Base-by-base conservation (phyloP, 192 early-diverging fungal species). In the Funneliformis mosseae region DNA sequence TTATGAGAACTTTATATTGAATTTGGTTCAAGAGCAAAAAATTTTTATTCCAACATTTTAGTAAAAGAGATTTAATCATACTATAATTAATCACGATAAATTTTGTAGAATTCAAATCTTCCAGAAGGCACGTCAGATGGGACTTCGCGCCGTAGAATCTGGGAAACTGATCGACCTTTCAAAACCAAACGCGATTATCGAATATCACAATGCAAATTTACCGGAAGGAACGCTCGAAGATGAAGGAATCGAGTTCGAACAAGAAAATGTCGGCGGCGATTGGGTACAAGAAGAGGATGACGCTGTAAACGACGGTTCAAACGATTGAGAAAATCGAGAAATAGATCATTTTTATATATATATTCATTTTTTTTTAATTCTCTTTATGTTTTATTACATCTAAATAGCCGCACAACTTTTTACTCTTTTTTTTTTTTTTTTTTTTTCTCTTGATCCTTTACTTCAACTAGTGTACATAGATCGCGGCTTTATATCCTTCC, bases 141-240 rank as follows among this genome's bases (percentile, higher is more conserved):
- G 76, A 46, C 76, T 77, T 77, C 76, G 76, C 18, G 76, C 76
- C 8, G 76, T 77, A 10, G 74, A 76, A 76, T 76, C 74, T 18
- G 74, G 74, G 10, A 59, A 59, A 76, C 23, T 76, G n/a, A 76
- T 76, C n/a, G 74, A 76, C n/a, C 45, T 59, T 18, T 48, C 59
- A 38, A 76, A 76, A 62, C 59, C 74, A 41, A 74, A 74, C 27
- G 27, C 73, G 18, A 70, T 70, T 9, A 70, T 70, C 18, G 68
- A 70, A 10, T 70, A 70, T 70, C 28, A 70, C 9, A 70, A 70
- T 70, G 28, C 41, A 11, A 12, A 23, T 5, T 12, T 66, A 42
- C n/a, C 41, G n/a, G 68, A 21, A 10, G 68, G n/a, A 28, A 28
- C 11, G 8, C 23, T 66, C 23, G 59, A 61, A 6, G 64, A 67